phyloP scores from a whole-genome alignment of 305 asterid genomes.

The Plantago coronopus region DNA sequence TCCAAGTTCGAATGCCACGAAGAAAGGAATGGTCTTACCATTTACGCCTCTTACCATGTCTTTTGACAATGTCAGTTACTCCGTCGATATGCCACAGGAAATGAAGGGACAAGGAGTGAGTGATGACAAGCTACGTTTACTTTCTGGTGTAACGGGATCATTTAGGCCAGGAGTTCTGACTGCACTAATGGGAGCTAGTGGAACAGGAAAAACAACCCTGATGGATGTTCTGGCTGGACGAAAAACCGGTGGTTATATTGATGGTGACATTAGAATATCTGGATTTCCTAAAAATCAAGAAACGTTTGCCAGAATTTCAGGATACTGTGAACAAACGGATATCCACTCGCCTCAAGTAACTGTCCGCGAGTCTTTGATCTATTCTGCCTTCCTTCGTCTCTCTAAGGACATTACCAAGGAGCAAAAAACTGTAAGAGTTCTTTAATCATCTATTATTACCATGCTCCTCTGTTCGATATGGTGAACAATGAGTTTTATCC shows the following conservation, averaged over 20 bases:
- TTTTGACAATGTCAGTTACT: slow-evolving; percentile 50
- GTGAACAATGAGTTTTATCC: not conserved
- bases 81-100: slow-evolving; percentile 83
- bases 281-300: slow-evolving; percentile 73
- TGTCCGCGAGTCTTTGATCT: slow-evolving; percentile 57
- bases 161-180: slow-evolving; percentile 90
- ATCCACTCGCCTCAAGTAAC: slow-evolving; percentile 81
- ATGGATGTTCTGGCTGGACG: slow-evolving; percentile 90
- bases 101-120: slow-evolving; percentile 60
- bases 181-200: slow-evolving; percentile 90
- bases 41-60: slow-evolving; percentile 71
- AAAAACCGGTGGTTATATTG: slow-evolving; percentile 80
- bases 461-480: not conserved
- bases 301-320: slow-evolving; percentile 74
- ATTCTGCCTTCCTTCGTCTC: slow-evolving; percentile 70
- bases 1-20: slow-evolving; percentile 24
- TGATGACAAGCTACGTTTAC: slow-evolving; percentile 50
- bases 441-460: not conserved
- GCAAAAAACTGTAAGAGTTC: slow-evolving; percentile 11
- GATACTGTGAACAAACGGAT: slow-evolving; percentile 80
- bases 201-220: slow-evolving; percentile 84
- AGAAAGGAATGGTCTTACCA: slow-evolving; percentile 71
- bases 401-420: slow-evolving; percentile 36
- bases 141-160: slow-evolving; percentile 67
- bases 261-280: slow-evolving; percentile 61